These are phyloP conservation scores for Cucurbita ficifolia DNA, from an alignment of 306 rosid species.

Conservation along the genomic window DNA sequence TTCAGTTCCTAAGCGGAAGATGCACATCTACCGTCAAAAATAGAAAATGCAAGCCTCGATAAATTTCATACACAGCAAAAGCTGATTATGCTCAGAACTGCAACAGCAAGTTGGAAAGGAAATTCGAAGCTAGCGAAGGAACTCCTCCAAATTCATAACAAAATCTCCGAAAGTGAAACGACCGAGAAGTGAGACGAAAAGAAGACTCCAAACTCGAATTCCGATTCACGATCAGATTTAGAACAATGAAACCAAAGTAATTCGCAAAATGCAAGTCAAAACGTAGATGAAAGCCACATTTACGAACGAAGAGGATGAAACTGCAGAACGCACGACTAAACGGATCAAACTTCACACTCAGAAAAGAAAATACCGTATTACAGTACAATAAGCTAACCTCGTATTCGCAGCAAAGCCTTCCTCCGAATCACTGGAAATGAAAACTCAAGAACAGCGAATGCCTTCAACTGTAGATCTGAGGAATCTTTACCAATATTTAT, in stretches of 20 bases:
- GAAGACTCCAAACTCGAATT: constrained; percentile 2
- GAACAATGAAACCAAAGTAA: neutral
- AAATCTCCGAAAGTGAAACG: neutral
- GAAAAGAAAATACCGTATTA: constrained; percentile 12
- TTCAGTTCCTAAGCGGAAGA: neutral
- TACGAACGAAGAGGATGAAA: neutral
- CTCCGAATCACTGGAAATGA: constrained; percentile 21
- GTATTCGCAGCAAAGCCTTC: constrained; percentile 3
- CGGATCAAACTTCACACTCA: constrained; percentile 6
- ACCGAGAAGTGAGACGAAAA: neutral
- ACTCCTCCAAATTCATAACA: constrained; percentile 1
- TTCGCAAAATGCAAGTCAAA: neutral
- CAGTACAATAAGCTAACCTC: constrained; percentile 24
- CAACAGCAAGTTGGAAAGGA: neutral
- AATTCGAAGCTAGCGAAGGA: neutral
- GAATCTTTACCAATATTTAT: constrained; percentile 50
- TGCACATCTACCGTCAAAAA: neutral
- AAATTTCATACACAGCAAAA: neutral
- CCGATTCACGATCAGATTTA: neutral
- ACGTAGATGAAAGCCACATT: neutral
- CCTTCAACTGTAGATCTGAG: constrained; percentile 54
- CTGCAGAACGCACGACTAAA: neutral
- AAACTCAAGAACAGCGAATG: constrained; percentile 24
- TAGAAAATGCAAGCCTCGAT: neutral
- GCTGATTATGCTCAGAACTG: neutral